Base-by-base conservation (phyloP, 192 early-diverging fungal species). In the Oehlia diaphana region DNA sequence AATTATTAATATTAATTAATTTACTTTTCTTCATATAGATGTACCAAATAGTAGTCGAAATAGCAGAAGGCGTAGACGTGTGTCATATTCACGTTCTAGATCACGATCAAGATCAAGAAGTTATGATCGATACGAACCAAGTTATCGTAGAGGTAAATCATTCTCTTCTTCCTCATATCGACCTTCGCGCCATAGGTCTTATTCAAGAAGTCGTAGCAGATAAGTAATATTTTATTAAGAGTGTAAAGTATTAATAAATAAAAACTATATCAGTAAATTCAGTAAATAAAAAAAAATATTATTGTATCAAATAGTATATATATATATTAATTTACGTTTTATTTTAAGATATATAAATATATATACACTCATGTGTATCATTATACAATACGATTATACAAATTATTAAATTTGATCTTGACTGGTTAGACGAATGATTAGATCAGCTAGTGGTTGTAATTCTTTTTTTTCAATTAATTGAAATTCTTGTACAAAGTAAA, bases 401-500 rank as follows among this genome's bases (percentile, higher is more conserved):
- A 66, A 66, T 14, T 66, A 31, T 21, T 35, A 35, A 69, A 47
- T 49, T 72, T 72, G 9, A 4, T 72, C 71, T 72, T 72, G 42
- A 53, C 71, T 53, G 14, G 71, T 72, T 76, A 76, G 28, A 63
- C 23, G 63, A 19, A n/a, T 84, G 82, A 95, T 92, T 37, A 95
- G 86, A 37, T 96, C 94, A 9, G 85, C 74, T 78, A 97, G 87
- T 3, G 96, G 93, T 14, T 89, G 86, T 78, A 95, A 77, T 66
- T 96, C 95, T 82, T 94, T 94, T 79, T 88, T 87, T 39, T 97
- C 96, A 71, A 98, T 92, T 79, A 97, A 84, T 74, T 90, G 84
- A 85, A 96, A 97, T 84, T 96, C 93, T 75, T 91, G 89, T 74
- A 93, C 95, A 86, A 98, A 97, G 16, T 93, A 86, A 21, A 96